A percentile compares a stretch with the other conserved stretches of the same genome.
Conservation (phyloP, 345 rosid genomes). For the Bretschneidera sinensis region DNA sequence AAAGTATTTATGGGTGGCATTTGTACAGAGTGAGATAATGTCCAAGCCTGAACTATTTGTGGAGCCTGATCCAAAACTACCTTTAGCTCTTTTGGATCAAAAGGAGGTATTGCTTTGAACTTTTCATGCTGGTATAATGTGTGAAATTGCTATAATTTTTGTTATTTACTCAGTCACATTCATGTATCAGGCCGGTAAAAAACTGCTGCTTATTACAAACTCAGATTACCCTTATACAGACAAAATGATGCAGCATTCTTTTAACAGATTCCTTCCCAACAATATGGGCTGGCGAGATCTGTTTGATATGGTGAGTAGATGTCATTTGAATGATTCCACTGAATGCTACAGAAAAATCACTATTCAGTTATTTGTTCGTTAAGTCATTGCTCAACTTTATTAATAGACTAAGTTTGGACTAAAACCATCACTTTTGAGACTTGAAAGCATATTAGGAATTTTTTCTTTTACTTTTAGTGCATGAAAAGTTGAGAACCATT, state of each 20-base stretch:
- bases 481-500: too few relatives aligned
- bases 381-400: too few relatives aligned
- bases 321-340: conserved; percentile 6
- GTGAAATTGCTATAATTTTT: conserved; percentile 8
- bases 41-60: conserved; percentile 93
- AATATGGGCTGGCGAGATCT: conserved; percentile 93
- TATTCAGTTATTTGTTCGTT: background rate
- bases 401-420: too few relatives aligned
- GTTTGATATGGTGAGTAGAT: conserved; percentile 65
- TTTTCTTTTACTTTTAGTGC: too few relatives aligned
- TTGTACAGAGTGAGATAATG: conserved; percentile 85
- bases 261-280: conserved; percentile 83
- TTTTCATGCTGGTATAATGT: background rate
- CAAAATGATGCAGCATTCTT: conserved; percentile 98
- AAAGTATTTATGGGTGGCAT: conserved; percentile 10
- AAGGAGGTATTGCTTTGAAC: conserved; percentile 62
- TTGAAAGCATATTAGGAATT: too few relatives aligned
- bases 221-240: conserved; percentile 91
- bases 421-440: too few relatives aligned
- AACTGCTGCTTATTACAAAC: conserved; percentile 89
- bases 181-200: conserved; percentile 83
- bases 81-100: conserved; percentile 89
- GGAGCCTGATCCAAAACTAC: conserved; percentile 93
- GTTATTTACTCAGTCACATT: conserved; percentile 15
- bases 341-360: conserved; percentile 2